Base-by-base conservation (phyloP, 331 rosid species). In the Acacia concinna region DNA sequence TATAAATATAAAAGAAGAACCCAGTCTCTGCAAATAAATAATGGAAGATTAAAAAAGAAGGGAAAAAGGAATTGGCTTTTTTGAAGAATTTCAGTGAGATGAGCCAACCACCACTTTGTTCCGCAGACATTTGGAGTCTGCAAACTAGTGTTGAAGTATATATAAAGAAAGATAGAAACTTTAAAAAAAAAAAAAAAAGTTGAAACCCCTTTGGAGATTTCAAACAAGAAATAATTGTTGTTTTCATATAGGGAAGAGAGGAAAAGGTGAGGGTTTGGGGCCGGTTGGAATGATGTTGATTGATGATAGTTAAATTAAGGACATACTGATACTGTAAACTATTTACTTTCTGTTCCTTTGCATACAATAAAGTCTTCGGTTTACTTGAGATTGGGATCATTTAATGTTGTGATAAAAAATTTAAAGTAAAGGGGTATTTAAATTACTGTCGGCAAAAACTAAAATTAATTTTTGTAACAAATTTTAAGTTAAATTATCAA, bases 231-330 rank as follows among this genome's bases (percentile, higher is more conserved):
- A 74, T 43, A 63, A 68, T 64, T 44, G 76, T 38, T 71, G 71
- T 44, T 76, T 87, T 87, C 71, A 77, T 70, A 75, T 40, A 85
- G 71, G 70, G 70, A 81, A 83, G 79, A 76, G 78, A 76, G 67
- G 34, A 32, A 66, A 30, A 75, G 18, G 47, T 23, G 7, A 31
- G 73, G 28, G 18, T 44, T 20, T 41, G 71, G 80, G 79, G 56
- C 84, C 78, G 78, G 83, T 83, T 76, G 78, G 80, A 30, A 32
- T 43, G 85, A 64, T 37, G 74, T 41, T 68, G 80, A 41, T 71
- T 76, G 75, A 71, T 75, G 81, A 82, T 74, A 63, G 79, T 73
- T 74, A 69, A 77, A 79, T 74, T 38, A 74, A 71, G 83, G 59
- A 59, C 78, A 75, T 54, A 75, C 51, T 79, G 73, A 75, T 54